A percentile compares a stretch with the other conserved stretches of the same genome.
phyloP scores from a whole-genome alignment of 2,329 filamentous ascomycete species.

The Cordyceps pruinosa region DNA sequence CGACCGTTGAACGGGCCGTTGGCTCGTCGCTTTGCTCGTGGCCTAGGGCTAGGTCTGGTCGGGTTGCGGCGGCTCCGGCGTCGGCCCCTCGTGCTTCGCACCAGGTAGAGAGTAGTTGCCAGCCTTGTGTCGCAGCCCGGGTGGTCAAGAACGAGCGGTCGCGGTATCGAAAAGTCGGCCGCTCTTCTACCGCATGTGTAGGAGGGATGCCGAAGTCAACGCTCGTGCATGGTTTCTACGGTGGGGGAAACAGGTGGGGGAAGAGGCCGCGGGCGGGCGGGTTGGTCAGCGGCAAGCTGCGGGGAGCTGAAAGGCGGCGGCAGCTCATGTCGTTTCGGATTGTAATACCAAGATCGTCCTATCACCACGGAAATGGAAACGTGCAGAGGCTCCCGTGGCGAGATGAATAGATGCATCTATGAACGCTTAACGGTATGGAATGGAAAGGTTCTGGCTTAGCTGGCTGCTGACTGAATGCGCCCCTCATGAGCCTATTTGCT shows the following conservation, averaged over 20 bases:
- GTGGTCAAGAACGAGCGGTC: background rate
- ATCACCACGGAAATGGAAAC: background rate
- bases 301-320: background rate
- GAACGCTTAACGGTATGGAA: background rate
- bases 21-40: background rate
- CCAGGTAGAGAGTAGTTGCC: no score
- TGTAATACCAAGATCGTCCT: background rate
- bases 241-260: background rate
- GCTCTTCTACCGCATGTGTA: background rate
- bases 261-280: background rate
- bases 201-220: background rate
- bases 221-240: background rate
- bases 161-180: no score
- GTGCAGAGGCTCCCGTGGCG: background rate
- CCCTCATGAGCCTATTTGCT: background rate
- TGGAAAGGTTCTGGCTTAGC: background rate
- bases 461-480: background rate
- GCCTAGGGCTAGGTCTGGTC: background rate
- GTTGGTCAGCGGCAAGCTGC: slow-evolving; percentile 5
- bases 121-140: no score
- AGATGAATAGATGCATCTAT: background rate
- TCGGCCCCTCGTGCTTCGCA: background rate
- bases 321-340: background rate
- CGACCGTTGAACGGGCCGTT: background rate
- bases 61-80: background rate